Base-by-base conservation (phyloP, 768 basidiomycete genomes). In the Rubroboletus pulcherrimus region DNA sequence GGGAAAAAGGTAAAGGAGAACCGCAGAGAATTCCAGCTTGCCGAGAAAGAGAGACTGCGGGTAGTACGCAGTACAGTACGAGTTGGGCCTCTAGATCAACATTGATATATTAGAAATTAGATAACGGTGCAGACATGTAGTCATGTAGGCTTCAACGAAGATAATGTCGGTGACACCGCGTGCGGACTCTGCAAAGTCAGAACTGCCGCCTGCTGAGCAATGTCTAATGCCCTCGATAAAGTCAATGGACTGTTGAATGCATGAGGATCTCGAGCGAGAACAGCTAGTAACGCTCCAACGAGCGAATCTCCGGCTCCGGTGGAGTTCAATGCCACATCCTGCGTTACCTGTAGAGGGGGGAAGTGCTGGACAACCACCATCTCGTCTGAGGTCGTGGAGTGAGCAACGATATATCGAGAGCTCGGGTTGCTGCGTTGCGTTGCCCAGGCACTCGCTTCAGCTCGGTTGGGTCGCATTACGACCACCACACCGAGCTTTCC, bases 281-380 rank as follows among this genome's bases (percentile, higher is more conserved):
- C 74, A 6, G 92, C 87, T n/a, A 95, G 70, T 31, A 97, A 65
- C 1, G 87, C 83, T 7, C 94, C 95, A 1, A 91, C 93, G 26
- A 97, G 81, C 4, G 91, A 87, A 72, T 98, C 95, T 0, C 95
- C 95, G 1, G 91, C 94, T 1, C 96, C 96, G 0, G 95, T 98
- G 9, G 92, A 91, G 61, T 87, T 94, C 21, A 86, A 72, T 10
- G 76, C 63, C 26, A 68, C 63, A 15, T 68, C 66, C 4, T 56
- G 64, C 10, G 81, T 71, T 15, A 75, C 58, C 1, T 70, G 66
- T 17, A 79, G 61, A 8, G 91, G 77, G 11, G 90, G 82, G 68
- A 88, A 93, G 66, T 94, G 89, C 40, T 85, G 83, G 31, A 95
- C 45, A 7, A 90, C 78, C 8, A 92, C 66, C 5, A 80, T 71